phyloP scores from a whole-genome alignment of 805 yeast genomes.

The Schwanniomyces polymorphus region DNA sequence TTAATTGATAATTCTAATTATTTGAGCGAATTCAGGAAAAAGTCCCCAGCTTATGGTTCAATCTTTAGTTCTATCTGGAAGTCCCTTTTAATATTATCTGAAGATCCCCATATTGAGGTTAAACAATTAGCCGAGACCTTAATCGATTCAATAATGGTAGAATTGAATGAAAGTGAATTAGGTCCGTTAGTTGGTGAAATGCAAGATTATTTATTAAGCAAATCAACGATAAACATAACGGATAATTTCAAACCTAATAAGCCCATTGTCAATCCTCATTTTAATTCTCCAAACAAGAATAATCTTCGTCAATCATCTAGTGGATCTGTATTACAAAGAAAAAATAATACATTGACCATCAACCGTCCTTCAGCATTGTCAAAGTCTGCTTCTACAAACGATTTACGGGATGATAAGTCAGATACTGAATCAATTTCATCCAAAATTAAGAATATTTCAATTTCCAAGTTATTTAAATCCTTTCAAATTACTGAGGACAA shows the following conservation, averaged over 20 bases:
- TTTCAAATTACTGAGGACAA: conserved; percentile 42
- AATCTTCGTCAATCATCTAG: conserved; percentile 15
- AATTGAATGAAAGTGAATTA: conserved; percentile 64
- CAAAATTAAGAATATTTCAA: conserved; percentile 29
- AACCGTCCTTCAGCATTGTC: conserved; percentile 27
- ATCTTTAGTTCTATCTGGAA: conserved; percentile 87
- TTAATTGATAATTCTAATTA: conserved; percentile 60
- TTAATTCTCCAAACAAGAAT: conserved; percentile 13
- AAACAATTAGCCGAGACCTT: conserved; percentile 68
- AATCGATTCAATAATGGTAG: conserved; percentile 68
- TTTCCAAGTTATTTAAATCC: conserved; percentile 35
- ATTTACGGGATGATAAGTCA: conserved; percentile 13
- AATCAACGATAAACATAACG: conserved; percentile 38
- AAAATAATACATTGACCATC: conserved; percentile 24
- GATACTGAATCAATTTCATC: conserved; percentile 34
- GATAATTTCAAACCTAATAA: conserved; percentile 40
- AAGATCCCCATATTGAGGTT: conserved; percentile 87
- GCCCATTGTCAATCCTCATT: conserved; percentile 35
- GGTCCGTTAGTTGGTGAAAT: conserved; percentile 64
- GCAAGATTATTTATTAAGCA: conserved; percentile 62
- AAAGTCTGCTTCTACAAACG: conserved; percentile 27
- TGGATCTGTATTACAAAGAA: conserved; percentile 18
- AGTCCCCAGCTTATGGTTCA: conserved; percentile 83
- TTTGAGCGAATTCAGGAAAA: conserved; percentile 63
- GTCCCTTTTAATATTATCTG: conserved; percentile 71